Percentiles rank a stretch among this genome's conserved stretches.
These are phyloP conservation scores for Coniferiporia weirii DNA, from an alignment of 1,284 basidiomycete genomes.

Conservation along the genomic window DNA sequence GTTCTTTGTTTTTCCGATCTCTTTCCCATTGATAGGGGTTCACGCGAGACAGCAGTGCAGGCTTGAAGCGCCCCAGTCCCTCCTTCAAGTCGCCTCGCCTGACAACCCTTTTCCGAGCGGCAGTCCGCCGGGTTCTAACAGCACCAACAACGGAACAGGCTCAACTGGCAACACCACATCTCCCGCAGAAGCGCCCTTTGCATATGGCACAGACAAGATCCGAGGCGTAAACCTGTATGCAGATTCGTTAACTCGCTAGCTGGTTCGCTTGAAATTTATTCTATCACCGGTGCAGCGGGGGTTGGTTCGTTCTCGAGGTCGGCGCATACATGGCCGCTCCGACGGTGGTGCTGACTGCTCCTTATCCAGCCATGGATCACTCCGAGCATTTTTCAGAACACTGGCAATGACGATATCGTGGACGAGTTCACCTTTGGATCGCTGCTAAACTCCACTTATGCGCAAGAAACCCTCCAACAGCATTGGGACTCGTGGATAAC, in stretches of 20 bases:
- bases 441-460: conserved; percentile 42
- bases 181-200: conserved; percentile 12
- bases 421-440: conserved; percentile 70
- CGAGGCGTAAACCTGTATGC: conserved; percentile 23
- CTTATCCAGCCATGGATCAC: conserved; percentile 64
- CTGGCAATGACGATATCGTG: conserved; percentile 53
- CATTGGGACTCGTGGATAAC: conserved; percentile 76
- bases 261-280: background rate
- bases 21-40: background rate
- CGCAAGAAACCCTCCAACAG: conserved; percentile 42
- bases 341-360: conserved; percentile 1
- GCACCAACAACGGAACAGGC: conserved; percentile 13
- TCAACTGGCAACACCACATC: background rate
- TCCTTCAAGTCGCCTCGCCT: conserved; percentile 4
- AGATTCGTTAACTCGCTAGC: background rate
- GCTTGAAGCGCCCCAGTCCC: conserved; percentile 8
- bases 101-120: conserved; percentile 15
- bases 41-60: conserved; percentile 14
- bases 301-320: conserved; percentile 25
- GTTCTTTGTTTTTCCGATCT: background rate
- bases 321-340: background rate
- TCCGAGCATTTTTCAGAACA: conserved; percentile 62
- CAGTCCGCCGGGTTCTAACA: background rate
- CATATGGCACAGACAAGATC: conserved; percentile 20
- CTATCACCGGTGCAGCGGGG: conserved; percentile 16